These are phyloP conservation scores for Globisporangium uncinulatum DNA, from an alignment of 352 stramenopile genomes.

Conservation along the genomic window DNA sequence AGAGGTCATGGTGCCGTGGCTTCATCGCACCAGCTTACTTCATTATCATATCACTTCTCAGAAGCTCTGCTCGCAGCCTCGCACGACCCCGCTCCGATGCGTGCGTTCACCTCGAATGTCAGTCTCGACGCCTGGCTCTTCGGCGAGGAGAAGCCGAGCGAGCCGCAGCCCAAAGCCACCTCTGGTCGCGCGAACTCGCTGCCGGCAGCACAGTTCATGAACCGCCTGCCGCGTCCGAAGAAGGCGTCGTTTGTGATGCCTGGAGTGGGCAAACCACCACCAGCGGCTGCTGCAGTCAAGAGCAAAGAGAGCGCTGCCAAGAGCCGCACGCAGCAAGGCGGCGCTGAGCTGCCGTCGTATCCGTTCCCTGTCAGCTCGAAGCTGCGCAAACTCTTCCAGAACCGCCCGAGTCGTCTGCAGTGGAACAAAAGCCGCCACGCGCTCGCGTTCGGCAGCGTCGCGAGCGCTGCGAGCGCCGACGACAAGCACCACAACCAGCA, in stretches of 20 bases:
- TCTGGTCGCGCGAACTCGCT: slow-evolving; percentile 24
- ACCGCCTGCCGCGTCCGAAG: slow-evolving; percentile 18
- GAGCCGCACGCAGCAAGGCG: background rate
- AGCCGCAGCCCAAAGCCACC: slow-evolving; percentile 1
- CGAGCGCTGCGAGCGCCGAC: background rate
- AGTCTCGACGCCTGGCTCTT: slow-evolving; percentile 82
- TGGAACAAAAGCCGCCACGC: slow-evolving; percentile 30
- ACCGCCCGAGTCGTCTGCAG: slow-evolving; percentile 46
- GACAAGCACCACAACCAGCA: slow-evolving; percentile 19
- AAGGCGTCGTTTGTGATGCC: slow-evolving; percentile 21
- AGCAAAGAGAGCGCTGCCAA: background rate
- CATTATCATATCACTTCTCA: background rate
- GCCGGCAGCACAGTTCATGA: slow-evolving; percentile 21
- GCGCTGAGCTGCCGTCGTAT: slow-evolving; percentile 20
- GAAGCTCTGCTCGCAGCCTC: no score
- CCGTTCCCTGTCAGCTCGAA: slow-evolving; percentile 73
- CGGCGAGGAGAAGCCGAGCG: slow-evolving; percentile 47
- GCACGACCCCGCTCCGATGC: slow-evolving; percentile 17
- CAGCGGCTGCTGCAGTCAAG: background rate
- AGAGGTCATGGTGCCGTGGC: background rate
- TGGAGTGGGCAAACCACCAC: background rate
- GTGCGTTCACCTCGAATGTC: slow-evolving; percentile 29
- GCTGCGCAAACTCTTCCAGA: slow-evolving; percentile 63
- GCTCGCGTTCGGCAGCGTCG: background rate
- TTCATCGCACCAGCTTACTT: background rate